Conservation (phyloP, 1,284 basidiomycete species). For the Papiliotrema laurentii region DNA sequence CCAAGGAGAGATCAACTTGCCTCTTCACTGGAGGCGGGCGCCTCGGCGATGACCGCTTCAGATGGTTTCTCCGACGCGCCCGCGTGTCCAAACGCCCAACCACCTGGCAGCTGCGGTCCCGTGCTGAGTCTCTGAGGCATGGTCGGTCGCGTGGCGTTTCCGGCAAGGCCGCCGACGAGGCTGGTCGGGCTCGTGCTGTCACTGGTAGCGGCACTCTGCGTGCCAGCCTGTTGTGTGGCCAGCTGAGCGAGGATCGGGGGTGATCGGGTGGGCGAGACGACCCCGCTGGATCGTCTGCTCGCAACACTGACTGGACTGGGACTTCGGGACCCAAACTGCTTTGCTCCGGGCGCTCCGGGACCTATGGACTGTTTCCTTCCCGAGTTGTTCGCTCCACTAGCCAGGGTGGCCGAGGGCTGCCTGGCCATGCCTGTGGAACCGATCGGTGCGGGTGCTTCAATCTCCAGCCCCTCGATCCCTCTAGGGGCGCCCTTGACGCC, state of each 20-base stretch:
- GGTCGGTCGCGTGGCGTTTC: conserved; percentile 19
- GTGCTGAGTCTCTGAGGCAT: conserved; percentile 29
- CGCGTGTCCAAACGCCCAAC: conserved; percentile 28
- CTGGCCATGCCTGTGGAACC: conserved; percentile 26
- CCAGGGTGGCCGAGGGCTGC: conserved; percentile 24
- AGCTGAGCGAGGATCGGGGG: conserved; percentile 32
- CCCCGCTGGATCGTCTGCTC: conserved; percentile 14
- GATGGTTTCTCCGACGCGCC: conserved; percentile 3
- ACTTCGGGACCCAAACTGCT: conserved; percentile 16
- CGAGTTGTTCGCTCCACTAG: conserved; percentile 5
- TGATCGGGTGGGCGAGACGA: conserved; percentile 21
- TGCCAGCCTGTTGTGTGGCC: conserved; percentile 11
- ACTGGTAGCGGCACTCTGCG: not conserved
- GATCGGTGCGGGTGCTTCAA: conserved; percentile 24
- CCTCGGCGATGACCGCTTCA: not conserved
- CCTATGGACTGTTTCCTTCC: conserved; percentile 16
- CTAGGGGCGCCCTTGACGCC: conserved; percentile 14
- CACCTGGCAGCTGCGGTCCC: conserved; percentile 40
- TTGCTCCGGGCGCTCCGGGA: not conserved
- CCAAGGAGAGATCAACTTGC: conserved; percentile 8
- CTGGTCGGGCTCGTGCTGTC: not conserved
- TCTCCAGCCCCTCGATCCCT: conserved; percentile 34
- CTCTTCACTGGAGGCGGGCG: conserved; percentile 9
- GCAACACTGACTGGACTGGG: conserved; percentile 24
- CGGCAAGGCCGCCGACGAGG: not conserved